Conservation (phyloP, 1,139 yeast species). For the Groenewaldozyma auringiensis region DNA sequence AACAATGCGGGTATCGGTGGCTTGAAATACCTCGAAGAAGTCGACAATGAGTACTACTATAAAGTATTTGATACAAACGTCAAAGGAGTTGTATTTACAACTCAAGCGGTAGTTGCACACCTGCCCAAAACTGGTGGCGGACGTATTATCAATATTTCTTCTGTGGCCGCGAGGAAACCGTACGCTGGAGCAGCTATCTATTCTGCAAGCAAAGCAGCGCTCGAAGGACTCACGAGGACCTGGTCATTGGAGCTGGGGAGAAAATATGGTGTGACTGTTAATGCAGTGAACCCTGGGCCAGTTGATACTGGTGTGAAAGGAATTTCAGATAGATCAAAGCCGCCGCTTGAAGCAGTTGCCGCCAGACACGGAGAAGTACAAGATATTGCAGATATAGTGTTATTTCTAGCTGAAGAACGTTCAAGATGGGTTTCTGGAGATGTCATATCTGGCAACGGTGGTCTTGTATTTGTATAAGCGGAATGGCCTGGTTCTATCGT, state of each 20-base stretch:
- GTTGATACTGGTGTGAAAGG: constrained; percentile 16
- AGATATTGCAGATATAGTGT: constrained; percentile 24
- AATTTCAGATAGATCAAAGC: constrained; percentile 15
- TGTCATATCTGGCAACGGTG: constrained; percentile 22
- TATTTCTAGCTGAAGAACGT: constrained; percentile 21
- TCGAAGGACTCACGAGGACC: constrained; percentile 16
- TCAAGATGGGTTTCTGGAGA: constrained; percentile 24
- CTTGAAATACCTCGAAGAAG: constrained; percentile 9
- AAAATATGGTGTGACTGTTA: constrained; percentile 19
- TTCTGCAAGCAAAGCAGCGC: constrained; percentile 17
- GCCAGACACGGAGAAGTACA: constrained; percentile 25
- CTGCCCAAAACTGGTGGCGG: constrained; percentile 20
- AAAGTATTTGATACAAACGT: constrained; percentile 19
- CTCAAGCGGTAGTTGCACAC: constrained; percentile 20
- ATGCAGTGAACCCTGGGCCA: constrained; percentile 19
- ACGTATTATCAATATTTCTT: constrained; percentile 14
- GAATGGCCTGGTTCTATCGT: too few species aligned
- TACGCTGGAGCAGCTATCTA: constrained; percentile 14
- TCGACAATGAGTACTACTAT: constrained; percentile 16
- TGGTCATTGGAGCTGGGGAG: constrained; percentile 18
- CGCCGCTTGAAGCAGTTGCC: constrained; percentile 23
- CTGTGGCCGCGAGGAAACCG: constrained; percentile 42
- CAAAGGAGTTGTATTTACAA: constrained; percentile 20
- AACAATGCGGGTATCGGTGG: constrained; percentile 19
- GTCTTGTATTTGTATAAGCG: constrained; percentile 11